Evolutionary conservation across 768 basidiomycete species (phyloP).

Genomic region (Amylocystis lapponica): DNA sequence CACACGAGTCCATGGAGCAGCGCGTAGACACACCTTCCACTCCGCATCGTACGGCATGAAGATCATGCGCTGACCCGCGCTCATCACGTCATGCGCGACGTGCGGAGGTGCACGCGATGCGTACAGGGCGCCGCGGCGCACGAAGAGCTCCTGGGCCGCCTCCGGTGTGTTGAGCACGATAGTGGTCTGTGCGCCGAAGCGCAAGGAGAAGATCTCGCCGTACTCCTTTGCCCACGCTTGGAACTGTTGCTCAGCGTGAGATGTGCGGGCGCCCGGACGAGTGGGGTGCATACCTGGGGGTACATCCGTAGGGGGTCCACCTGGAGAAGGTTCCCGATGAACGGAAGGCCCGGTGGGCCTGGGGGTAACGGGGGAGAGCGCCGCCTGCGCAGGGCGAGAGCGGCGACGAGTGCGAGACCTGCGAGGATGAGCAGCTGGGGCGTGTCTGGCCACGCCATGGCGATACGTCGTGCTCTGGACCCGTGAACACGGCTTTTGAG

Average conservation of each 20-base stretch:
- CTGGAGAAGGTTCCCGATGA: slow-evolving; percentile 30
- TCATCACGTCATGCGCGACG: slow-evolving; percentile 28
- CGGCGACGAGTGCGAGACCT: too few relatives aligned
- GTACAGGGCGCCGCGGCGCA: slow-evolving; percentile 20
- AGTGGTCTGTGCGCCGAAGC: slow-evolving; percentile 15
- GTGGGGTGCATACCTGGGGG: neutral
- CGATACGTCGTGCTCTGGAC: too few relatives aligned
- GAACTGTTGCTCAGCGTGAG: slow-evolving; percentile 12
- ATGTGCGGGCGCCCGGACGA: neutral
- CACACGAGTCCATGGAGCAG: neutral
- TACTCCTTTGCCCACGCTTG: slow-evolving; percentile 24
- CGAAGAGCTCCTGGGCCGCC: slow-evolving; percentile 16
- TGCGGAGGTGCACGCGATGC: slow-evolving; percentile 25
- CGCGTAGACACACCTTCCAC: slow-evolving; percentile 20
- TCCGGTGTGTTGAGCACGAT: slow-evolving; percentile 17
- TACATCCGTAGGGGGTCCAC: neutral
- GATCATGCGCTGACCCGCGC: slow-evolving; percentile 23
- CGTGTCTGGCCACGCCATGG: too few relatives aligned
- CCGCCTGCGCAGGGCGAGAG: too few relatives aligned
- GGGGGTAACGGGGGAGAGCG: too few relatives aligned
- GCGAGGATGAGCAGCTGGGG: too few relatives aligned
- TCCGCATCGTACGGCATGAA: slow-evolving; percentile 25
- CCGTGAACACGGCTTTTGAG: too few relatives aligned
- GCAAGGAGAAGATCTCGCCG: slow-evolving; percentile 24
- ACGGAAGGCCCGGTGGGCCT: slow-evolving; percentile 25